Conservation (phyloP, 345 rosid species). For the Nasturtium officinale region DNA sequence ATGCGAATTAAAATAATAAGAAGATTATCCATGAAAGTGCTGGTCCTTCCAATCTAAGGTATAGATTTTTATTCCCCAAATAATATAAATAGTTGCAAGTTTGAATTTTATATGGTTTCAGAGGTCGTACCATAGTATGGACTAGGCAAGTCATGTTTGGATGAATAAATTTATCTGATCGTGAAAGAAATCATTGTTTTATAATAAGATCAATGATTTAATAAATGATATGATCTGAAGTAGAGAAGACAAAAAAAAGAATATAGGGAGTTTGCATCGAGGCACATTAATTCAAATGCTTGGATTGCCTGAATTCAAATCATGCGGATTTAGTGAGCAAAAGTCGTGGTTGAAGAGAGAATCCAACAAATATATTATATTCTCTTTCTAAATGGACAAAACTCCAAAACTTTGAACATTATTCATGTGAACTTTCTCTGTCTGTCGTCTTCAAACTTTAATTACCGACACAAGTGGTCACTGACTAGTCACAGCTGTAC, state of each 20-base stretch:
- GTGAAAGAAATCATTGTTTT: not conserved
- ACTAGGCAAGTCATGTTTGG: not conserved
- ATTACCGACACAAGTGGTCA: conserved; percentile 43
- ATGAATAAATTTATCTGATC: not conserved
- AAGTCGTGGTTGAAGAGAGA: conserved; percentile 21
- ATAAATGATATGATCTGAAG: not conserved
- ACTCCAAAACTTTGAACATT: conserved; percentile 32
- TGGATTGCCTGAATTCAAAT: conserved; percentile 22
- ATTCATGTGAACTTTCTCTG: conserved; percentile 37
- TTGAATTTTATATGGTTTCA: not conserved
- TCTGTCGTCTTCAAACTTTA: conserved; percentile 34
- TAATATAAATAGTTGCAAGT: not conserved
- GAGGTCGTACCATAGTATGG: not conserved
- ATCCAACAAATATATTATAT: not conserved
- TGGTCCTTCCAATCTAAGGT: not conserved
- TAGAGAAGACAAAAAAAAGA: no score
- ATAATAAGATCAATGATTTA: not conserved
- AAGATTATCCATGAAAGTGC: not conserved
- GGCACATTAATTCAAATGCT: conserved; percentile 36
- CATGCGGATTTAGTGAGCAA: conserved; percentile 46
- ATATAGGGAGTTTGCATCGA: conserved; percentile 31
- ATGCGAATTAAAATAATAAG: not conserved
- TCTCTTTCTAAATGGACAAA: not conserved
- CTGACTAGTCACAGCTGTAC: conserved; percentile 37
- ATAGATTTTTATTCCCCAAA: not conserved